Conservation (phyloP, 2,329 filamentous ascomycete genomes). For the Xylaria sp. region DNA sequence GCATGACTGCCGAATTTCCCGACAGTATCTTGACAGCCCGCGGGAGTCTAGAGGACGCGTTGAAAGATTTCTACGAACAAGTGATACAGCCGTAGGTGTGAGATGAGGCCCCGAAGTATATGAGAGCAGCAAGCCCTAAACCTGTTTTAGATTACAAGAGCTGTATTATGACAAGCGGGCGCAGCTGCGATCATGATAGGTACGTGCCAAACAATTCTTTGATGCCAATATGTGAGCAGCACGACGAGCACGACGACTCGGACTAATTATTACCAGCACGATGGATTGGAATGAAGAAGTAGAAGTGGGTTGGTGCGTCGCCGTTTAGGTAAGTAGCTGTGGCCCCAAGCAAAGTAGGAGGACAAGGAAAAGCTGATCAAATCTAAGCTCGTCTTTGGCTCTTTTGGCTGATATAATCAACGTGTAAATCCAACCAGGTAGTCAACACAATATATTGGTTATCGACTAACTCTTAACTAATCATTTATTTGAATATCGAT, state of each 20-base stretch:
- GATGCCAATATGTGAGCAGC: no score
- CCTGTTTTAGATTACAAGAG: background rate
- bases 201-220: no score
- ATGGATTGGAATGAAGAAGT: background rate
- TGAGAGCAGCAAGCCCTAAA: background rate
- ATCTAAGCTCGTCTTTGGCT: background rate
- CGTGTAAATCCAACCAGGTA: no score
- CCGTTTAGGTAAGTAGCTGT: background rate
- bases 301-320: background rate
- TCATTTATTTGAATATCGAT: no score
- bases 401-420: background rate
- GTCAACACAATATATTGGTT: no score
- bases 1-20: background rate
- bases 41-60: background rate
- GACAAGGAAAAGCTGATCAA: background rate
- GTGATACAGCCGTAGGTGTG: constrained; percentile 5
- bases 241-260: no score
- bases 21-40: background rate
- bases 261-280: no score
- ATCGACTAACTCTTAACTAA: no score
- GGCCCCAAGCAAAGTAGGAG: background rate
- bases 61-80: background rate
- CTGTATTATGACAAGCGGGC: background rate
- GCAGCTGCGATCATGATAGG: background rate
- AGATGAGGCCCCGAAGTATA: background rate